Evolutionary conservation across 371 early-diverging fungal genomes (phyloP).

Genomic region (Gilbertella persicaria): DNA sequence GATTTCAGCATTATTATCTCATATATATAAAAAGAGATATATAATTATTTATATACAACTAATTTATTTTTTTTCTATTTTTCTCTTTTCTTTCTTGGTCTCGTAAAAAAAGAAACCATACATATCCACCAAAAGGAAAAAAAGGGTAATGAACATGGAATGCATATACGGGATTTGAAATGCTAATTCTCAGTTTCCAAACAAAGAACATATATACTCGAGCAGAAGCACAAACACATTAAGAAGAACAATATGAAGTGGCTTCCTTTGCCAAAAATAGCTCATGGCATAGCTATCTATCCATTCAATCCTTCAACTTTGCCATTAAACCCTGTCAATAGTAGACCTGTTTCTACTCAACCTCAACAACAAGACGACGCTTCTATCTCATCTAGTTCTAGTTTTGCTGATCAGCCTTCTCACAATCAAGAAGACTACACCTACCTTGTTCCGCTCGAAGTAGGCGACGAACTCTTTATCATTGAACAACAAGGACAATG

Average conservation of each 20-base stretch:
- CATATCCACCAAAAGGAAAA: too few relatives aligned
- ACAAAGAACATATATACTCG: not conserved
- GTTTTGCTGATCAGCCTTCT: conserved; percentile 21
- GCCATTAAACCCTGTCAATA: not conserved
- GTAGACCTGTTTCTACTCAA: conserved; percentile 7
- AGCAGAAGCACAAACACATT: not conserved
- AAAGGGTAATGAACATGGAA: not conserved
- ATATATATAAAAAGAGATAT: too few relatives aligned
- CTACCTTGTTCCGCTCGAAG: conserved; percentile 49
- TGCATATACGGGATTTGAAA: conserved; percentile 7
- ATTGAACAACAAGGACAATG: conserved; percentile 60
- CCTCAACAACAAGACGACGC: conserved; percentile 18
- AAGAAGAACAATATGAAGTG: conserved; percentile 39
- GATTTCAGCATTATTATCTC: too few relatives aligned
- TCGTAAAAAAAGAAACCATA: too few relatives aligned
- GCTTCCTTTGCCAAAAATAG: conserved; percentile 55
- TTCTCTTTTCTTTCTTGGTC: too few relatives aligned
- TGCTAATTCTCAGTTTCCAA: not conserved
- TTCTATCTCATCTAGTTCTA: conserved; percentile 29
- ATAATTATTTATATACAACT: too few relatives aligned
- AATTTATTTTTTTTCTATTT: too few relatives aligned
- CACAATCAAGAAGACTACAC: conserved; percentile 35
- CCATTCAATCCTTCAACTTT: conserved; percentile 49
- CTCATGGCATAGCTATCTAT: conserved; percentile 52
- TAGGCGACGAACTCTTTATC: conserved; percentile 58